A percentile compares a stretch with the other conserved stretches of the same genome.
These are phyloP conservation scores for Peribolospora kevripleyi DNA, from an alignment of 768 basidiomycete genomes.

Conservation along the genomic window DNA sequence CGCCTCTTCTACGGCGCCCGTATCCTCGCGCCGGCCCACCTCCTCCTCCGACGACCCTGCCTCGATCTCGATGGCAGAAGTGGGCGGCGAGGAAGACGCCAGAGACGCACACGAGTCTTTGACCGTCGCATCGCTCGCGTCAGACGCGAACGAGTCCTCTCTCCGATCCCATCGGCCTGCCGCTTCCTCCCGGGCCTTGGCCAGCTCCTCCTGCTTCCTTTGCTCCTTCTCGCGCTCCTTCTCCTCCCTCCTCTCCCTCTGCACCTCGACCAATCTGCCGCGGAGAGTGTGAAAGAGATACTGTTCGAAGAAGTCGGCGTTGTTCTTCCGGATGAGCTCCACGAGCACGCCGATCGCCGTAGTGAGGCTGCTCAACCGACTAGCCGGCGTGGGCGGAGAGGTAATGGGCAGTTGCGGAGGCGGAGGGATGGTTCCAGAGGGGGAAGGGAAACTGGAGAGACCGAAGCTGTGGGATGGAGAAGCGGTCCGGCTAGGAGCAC, in stretches of 20 bases:
- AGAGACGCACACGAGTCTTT: too few species aligned
- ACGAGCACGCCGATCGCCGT: constrained; percentile 71
- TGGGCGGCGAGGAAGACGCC: too few species aligned
- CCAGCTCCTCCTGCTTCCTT: constrained; percentile 20
- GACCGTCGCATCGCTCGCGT: too few species aligned
- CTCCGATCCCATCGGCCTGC: constrained; percentile 22
- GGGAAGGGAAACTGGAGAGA: too few species aligned
- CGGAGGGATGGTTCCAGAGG: too few species aligned
- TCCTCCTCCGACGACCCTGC: constrained; percentile 1
- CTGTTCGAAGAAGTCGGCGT: constrained; percentile 95
- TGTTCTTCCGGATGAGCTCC: constrained; percentile 79
- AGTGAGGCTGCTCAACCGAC: constrained; percentile 25
- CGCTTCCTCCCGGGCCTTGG: constrained; percentile 11
- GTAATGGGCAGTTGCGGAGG: background rate
- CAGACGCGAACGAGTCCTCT: too few species aligned
- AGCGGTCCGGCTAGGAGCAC: background rate
- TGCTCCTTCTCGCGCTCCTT: constrained; percentile 19
- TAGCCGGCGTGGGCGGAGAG: too few species aligned
- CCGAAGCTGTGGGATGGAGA: constrained; percentile 10
- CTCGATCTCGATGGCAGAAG: background rate
- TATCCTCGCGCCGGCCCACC: constrained; percentile 12
- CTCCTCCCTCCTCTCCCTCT: constrained; percentile 29
- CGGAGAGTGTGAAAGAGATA: constrained; percentile 84
- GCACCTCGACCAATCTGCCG: constrained; percentile 66
- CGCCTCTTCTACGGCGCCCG: constrained; percentile 28